A percentile compares a stretch with the other conserved stretches of the same genome.
phyloP scores from a whole-genome alignment of 2,329 filamentous ascomycete genomes.

The Colletotrichum simmondsii region DNA sequence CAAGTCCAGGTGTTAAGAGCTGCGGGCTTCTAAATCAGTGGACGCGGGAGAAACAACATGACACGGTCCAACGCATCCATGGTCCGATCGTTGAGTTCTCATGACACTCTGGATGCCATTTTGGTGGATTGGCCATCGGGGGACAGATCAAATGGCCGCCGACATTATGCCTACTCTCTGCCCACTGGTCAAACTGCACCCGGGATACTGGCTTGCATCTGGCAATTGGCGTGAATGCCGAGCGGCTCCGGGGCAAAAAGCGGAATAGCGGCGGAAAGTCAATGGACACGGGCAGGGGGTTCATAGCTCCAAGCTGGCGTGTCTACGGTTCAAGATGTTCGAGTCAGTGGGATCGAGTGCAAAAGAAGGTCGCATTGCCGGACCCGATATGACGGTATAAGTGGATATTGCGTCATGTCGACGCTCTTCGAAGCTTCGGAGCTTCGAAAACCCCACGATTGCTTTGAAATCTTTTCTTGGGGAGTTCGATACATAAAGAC shows the following conservation, averaged over 20 bases:
- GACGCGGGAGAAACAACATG: background rate
- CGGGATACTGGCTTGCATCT: no score
- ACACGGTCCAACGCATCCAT: slow-evolving; percentile 6
- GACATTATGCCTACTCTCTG: no score
- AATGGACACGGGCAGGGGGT: slow-evolving; percentile 2
- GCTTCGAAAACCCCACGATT: background rate
- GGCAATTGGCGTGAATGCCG: background rate
- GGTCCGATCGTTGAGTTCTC: background rate
- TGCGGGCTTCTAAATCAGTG: background rate
- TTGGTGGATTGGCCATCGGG: background rate
- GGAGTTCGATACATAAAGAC: background rate
- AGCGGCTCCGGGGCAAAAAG: background rate
- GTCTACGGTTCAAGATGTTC: background rate
- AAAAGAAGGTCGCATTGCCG: slow-evolving; percentile 8
- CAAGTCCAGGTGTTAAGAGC: background rate
- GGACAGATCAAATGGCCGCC: no score
- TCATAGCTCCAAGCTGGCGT: background rate
- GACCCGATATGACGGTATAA: slow-evolving; percentile 19
- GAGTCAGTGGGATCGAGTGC: slow-evolving; percentile 1
- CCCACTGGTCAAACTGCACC: no score
- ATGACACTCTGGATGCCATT: background rate
- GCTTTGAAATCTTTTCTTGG: background rate
- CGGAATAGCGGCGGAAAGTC: background rate
- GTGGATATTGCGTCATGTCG: slow-evolving; percentile 27
- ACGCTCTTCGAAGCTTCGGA: background rate